phyloP scores from a whole-genome alignment of 2,329 filamentous ascomycete genomes.

The Nothopassalora personata region DNA sequence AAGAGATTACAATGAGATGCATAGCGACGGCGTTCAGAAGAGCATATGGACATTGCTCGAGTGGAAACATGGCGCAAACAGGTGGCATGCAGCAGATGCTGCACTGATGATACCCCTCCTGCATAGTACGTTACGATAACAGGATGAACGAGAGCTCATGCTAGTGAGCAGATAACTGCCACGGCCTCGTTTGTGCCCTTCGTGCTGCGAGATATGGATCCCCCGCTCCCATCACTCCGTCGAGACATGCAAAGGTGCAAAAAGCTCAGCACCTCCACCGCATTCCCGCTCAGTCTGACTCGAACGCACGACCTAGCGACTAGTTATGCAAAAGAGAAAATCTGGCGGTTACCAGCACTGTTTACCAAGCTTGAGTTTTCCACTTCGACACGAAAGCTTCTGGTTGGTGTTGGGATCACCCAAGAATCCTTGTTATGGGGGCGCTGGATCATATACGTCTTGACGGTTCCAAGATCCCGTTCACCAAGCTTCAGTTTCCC shows the following conservation, averaged over 20 bases:
- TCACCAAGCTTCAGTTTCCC: no score
- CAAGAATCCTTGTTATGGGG: no score
- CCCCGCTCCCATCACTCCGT: no score
- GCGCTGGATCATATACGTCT: no score
- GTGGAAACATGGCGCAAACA: neutral
- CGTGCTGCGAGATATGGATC: no score
- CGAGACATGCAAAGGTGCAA: neutral
- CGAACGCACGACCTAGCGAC: neutral
- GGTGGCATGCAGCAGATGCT: conserved; percentile 3
- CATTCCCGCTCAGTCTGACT: neutral
- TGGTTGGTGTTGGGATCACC: no score
- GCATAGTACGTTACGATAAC: neutral
- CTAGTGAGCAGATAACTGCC: neutral
- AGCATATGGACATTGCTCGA: neutral
- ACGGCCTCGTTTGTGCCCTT: neutral
- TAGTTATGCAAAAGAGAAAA: neutral
- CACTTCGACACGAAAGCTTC: no score
- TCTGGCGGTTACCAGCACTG: no score
- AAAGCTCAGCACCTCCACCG: neutral
- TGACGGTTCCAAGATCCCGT: no score
- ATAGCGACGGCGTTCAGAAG: conserved; percentile 23
- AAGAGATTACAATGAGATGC: conserved; percentile 6
- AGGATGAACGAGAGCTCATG: neutral
- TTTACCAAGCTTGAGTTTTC: no score
- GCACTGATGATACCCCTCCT: conserved; percentile 9